Evolutionary conservation across 805 yeast species (phyloP), one percentile per base, ranked within the genome.

Genomic region (Saccharomyces cerevisiae): DNA sequence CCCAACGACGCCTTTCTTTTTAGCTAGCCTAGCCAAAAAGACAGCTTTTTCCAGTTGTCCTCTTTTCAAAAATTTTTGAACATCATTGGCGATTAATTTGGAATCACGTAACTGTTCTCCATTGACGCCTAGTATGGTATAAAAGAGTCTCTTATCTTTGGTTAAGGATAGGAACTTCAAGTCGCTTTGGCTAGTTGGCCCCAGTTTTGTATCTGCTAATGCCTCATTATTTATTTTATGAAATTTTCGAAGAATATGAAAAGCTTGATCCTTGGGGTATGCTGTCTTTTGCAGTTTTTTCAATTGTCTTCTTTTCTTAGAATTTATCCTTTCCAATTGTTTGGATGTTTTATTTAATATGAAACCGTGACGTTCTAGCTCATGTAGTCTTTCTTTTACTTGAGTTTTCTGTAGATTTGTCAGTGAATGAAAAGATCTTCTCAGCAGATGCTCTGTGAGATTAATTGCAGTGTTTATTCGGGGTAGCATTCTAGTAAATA

Each of bases 21-120:
- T 67, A 0, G 85, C 80, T 11, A 82, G 57, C 47, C 75, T 72
- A 3, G 79, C 72, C n/a, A 82, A 66, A 59, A 72, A 73, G 27
- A 76, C 54, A 0, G 91, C 91, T 54, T 86, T 78, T 31, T 71
- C 73, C 0, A 74, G 57, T 36, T 79, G 80, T 52, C 74, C 81
- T 51, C 79, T 67, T 21, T 70, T 70, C 32, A 87, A 67, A 54
- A 85, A 78, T 52, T 79, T 77, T 14, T 69, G 60, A 0, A 80
- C 82, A 55, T 84, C 85, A 41, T 74, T 65, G 21, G 80, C 79
- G 13, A 86, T 81, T 28, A 78, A 61, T 50, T 73, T 72, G 0
- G 89, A 79, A 64, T 87, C 89, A 50, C 76, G 68, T 32, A 87
- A 57, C 62, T 82, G 86, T 29, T 73, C 73, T 4, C 79, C 81